A percentile compares a stretch with the other conserved stretches of the same genome.
phyloP scores from a whole-genome alignment of 2,329 filamentous ascomycete genomes.

The Penicillium sp. region DNA sequence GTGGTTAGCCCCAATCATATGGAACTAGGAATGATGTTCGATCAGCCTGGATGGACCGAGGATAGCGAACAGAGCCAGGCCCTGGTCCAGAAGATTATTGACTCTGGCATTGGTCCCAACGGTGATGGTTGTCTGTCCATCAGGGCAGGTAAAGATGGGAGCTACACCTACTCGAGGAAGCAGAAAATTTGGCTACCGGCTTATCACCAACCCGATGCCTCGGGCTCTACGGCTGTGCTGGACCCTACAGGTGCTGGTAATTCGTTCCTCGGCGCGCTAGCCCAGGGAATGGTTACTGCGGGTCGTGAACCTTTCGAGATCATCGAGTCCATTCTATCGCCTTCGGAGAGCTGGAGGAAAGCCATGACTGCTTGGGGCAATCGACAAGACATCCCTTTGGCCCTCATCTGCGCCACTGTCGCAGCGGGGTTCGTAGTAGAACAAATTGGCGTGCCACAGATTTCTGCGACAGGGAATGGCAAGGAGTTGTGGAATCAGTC shows the following conservation, averaged over 20 bases:
- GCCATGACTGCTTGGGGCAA: constrained; percentile 45
- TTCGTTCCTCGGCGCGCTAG: constrained; percentile 66
- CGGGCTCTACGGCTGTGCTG: constrained; percentile 52
- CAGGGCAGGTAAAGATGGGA: constrained; percentile 59
- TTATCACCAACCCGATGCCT: constrained; percentile 52
- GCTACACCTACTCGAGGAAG: constrained; percentile 44
- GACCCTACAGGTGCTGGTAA: constrained; percentile 95
- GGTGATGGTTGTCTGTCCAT: constrained; percentile 43
- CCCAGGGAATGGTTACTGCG: constrained; percentile 50
- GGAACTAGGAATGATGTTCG: constrained; percentile 84
- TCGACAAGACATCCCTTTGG: constrained; percentile 52
- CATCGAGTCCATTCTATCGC: constrained; percentile 38
- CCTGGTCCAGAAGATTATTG: constrained; percentile 35
- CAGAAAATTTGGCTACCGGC: constrained; percentile 66
- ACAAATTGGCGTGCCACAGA: constrained; percentile 73
- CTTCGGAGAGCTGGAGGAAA: constrained; percentile 51
- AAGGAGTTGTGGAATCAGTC: constrained; percentile 44
- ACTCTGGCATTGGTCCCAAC: constrained; percentile 35
- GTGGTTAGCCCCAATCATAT: constrained; percentile 75
- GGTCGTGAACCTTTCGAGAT: constrained; percentile 29
- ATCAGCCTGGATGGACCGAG: constrained; percentile 40
- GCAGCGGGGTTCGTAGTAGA: constrained; percentile 92
- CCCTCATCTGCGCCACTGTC: constrained; percentile 71
- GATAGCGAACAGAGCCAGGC: constrained; percentile 25
- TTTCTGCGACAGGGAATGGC: constrained; percentile 29